Percentiles rank a stretch among this genome's conserved stretches.
These are phyloP conservation scores for Vanrija pseudolonga DNA, from an alignment of 1,284 basidiomycete species.

Conservation along the genomic window DNA sequence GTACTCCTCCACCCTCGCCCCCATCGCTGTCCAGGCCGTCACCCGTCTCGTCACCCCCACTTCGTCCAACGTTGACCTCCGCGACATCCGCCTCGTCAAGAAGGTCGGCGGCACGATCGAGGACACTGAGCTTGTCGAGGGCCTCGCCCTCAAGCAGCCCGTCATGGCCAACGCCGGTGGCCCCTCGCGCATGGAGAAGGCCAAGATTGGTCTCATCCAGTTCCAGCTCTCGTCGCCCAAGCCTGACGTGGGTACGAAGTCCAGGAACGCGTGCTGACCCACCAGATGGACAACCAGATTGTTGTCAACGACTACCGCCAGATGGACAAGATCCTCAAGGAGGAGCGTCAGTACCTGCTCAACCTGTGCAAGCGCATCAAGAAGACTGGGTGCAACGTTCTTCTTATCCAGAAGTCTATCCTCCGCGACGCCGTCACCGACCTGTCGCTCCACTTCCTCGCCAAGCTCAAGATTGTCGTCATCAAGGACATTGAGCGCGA, in stretches of 20 bases:
- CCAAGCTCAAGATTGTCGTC: constrained; percentile 94
- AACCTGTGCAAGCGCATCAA: constrained; percentile 99
- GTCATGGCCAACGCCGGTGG: constrained; percentile 87
- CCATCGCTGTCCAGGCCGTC: constrained; percentile 96
- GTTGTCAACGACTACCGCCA: constrained; percentile 99
- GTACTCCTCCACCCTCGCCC: constrained; percentile 94
- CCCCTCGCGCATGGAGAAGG: constrained; percentile 93
- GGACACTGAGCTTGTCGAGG: constrained; percentile 95
- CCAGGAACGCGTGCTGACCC: not conserved
- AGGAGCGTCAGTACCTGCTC: constrained; percentile 95
- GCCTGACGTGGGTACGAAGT: constrained; percentile 70
- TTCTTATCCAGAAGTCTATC: constrained; percentile 98
- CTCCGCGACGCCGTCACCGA: constrained; percentile 98
- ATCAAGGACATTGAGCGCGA: constrained; percentile 98
- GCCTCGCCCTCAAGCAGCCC: constrained; percentile 93
- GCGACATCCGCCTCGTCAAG: constrained; percentile 95
- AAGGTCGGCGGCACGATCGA: constrained; percentile 99
- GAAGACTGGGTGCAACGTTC: constrained; percentile 97
- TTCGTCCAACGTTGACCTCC: constrained; percentile 90
- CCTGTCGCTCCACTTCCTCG: constrained; percentile 96
- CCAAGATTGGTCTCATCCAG: constrained; percentile 97
- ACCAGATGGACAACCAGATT: constrained; percentile 98
- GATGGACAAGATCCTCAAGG: constrained; percentile 99
- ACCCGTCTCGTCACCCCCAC: constrained; percentile 79
- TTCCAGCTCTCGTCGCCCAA: constrained; percentile 98